Evolutionary conservation across 2,329 filamentous ascomycete species (phyloP), one percentile per base, ranked within the genome.

Genomic region (Stemphylium lycopersici): DNA sequence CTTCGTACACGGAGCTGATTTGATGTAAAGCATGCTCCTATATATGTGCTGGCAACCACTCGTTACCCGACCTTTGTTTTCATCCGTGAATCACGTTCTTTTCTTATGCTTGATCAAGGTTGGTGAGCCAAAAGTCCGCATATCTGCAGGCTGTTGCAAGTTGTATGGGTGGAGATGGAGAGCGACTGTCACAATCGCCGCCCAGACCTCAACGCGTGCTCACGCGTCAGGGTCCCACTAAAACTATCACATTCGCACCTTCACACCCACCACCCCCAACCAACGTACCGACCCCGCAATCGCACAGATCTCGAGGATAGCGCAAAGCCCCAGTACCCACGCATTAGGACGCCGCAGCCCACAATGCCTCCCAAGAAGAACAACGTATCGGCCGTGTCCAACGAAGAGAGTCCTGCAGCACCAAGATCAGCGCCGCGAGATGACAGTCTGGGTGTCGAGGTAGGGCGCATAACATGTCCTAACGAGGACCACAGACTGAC

Each of bases 341-440:
- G 4, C n/a, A 13, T 13, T 16, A 44, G 6, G 13, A 15, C 11
- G 39, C 13, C 18, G 41, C 32, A 29, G 41, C 45, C n/a, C 48
- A 48, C 20, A 55, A 81, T 81, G 79, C 78, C 79, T 5, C 68
- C 77, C n/a, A 73, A 76, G 55, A 81, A 80, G 68, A 80, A 77
- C 64, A 81, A 79, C 61, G 74, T 75, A 48, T 78, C 78, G 3
- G 68, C 71, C 26, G 66, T 62, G 13, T 72, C 74, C 11, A 72
- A 73, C 48, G 78, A 75, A 20, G 74, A 76, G 6, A 70, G 75
- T 45, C 39, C 49, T 29, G 59, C 53, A 52, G 46, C 56, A 48
- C 47, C 64, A 32, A 66, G 60, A 52, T 51, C 71, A 41, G 62
- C 60, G 29, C 60, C 62, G n/a, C 61, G 63, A 53, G 77, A 77